Evolutionary conservation across 192 early-diverging fungal genomes (phyloP), one percentile per base, ranked within the genome.

Genomic region (Pilaira anomala): DNA sequence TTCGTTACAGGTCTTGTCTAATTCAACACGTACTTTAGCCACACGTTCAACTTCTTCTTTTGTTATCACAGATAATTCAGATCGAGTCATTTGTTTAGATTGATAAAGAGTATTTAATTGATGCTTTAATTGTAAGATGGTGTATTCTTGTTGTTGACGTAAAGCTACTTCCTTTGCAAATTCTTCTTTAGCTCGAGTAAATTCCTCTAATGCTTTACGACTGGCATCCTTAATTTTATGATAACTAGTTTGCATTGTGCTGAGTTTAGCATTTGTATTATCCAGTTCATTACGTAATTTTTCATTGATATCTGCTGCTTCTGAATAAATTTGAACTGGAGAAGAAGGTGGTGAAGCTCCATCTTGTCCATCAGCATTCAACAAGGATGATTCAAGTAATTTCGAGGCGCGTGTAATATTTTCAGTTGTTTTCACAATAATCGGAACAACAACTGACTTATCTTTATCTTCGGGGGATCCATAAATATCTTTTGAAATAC

Each of bases 101-200:
- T 73, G 51, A 22, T 67, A 54, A 24, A 30, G 16, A 9, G 51
- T 30, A 3, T 50, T 55, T 9, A 79, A 29, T 51, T 76, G 67
- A 28, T 64, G 60, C 7, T 62, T 60, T 29, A 76, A 62, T 48
- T 71, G 62, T 3, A 55, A 21, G 19, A 69, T 63, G 21, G 57
- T 55, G 3, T 36, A 44, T 33, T 79, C 78, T 7, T 69, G 55
- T 13, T 76, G 59, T 49, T 76, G 67, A 1, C 75, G 58, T 3
- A 67, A n/a, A n/a, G 40, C 24, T 5, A 67, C 55, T 56, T 79
- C 78, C 28, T 76, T 76, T 22, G 60, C 45, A 67, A 74, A 74
- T 29, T 80, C 76, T 57, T 82, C 78, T 30, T 84, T 82, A 13
- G 72, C 68, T 9, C 72, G 48, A 7, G 60, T 71, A 52, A 69